A percentile compares a stretch with the other conserved stretches of the same genome.
phyloP scores from a whole-genome alignment of 139 green algal species.

The Coelastrella sp. region DNA sequence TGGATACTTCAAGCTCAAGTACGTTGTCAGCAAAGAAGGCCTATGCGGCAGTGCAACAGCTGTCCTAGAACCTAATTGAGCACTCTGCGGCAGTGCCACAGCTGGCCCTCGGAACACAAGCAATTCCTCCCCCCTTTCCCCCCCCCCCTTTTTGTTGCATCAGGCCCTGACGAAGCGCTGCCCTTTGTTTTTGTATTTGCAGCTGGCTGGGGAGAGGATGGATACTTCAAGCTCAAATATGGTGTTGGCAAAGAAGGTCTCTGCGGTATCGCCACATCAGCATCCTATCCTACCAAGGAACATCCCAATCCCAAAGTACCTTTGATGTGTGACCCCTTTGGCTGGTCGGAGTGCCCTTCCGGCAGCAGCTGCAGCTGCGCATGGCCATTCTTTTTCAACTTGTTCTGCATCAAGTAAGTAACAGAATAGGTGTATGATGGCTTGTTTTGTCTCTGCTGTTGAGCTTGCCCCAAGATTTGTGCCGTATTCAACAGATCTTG shows the following conservation, averaged over 20 bases:
- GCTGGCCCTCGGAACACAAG: background rate
- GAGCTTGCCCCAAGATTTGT: too few species aligned
- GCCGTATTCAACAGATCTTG: too few species aligned
- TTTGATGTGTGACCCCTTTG: constrained; percentile 37
- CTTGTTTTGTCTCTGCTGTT: background rate
- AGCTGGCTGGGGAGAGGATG: constrained; percentile 86
- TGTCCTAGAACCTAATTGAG: too few species aligned
- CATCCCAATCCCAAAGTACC: constrained; percentile 11
- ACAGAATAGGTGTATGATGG: too few species aligned
- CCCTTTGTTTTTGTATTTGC: background rate
- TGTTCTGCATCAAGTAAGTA: constrained; percentile 46
- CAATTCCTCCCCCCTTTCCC: background rate
- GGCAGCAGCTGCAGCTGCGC: constrained; percentile 42
- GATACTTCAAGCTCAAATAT: constrained; percentile 88
- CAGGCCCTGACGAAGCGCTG: too few species aligned
- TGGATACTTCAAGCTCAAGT: too few species aligned
- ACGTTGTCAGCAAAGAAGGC: too few species aligned
- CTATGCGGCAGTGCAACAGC: constrained; percentile 88
- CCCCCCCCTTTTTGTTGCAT: background rate
- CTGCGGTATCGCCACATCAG: constrained; percentile 92
- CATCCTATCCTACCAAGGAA: constrained; percentile 87
- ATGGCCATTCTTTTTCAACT: constrained; percentile 54
- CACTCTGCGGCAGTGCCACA: too few species aligned
- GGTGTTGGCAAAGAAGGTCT: constrained; percentile 71
- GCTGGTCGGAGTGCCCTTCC: constrained; percentile 46